Base-by-base conservation (phyloP, 495 filamentous ascomycete genomes). In the Lasiosphaeria ovina region DNA sequence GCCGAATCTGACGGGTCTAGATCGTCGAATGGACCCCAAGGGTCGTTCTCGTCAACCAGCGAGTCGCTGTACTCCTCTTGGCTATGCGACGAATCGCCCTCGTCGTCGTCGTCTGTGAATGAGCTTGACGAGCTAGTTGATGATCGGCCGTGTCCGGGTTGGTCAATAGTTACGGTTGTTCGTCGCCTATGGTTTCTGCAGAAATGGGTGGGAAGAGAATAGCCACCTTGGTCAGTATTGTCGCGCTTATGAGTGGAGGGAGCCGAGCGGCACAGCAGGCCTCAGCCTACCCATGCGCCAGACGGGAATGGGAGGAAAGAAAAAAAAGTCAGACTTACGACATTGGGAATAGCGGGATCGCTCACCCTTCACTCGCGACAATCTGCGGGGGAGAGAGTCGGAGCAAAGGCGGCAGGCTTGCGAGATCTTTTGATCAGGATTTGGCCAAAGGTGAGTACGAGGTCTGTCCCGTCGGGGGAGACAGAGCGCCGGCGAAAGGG, bases 1-100 rank as follows among this genome's bases (percentile, higher is more conserved):
- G 90, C 90, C n/a, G 90, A 93, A 77, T 95, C 91, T 40, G 87
- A 89, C 31, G 90, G 88, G 54, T 88, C 86, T 65, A 94, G 74
- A 65, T 93, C 90, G 67, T 87, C 87, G 59, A 75, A 72, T 24
- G 24, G 60, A 32, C 62, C 77, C 63, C 79, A 77, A 48, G 75
- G 70, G 38, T 75, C 76, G 60, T 24, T 24, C 24, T 79, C 77
- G 65, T 85, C 81, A 58, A 76, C 79, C 35, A 85, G 79, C 32
- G 75, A 77, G 24, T 70, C 70, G 61, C 62, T 61, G 51, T 75
- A 72, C 9, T 76, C 72, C 49, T 62, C 62, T 14, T 40, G 60
- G 10, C 63, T 59, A 7, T 62, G 61, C 40, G 67, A 65, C 49
- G 56, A 62, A 8, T 60, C 67, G 42, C 57, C 58, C 11, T 72